These are phyloP conservation scores for Backusella liffmaniae DNA, from an alignment of 192 early-diverging fungal species.

Conservation along the genomic window DNA sequence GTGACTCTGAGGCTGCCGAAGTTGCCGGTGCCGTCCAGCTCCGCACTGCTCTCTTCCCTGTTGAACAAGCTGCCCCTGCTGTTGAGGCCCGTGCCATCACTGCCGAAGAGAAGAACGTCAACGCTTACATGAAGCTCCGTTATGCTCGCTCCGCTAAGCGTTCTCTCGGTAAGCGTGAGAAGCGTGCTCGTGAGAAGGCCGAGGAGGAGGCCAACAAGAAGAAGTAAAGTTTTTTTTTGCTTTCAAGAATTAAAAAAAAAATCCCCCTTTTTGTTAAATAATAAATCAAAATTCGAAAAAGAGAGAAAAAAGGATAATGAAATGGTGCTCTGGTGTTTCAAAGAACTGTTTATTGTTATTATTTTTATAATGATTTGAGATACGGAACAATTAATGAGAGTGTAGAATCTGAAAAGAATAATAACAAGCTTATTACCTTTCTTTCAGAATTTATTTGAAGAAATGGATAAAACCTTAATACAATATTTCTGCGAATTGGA, in stretches of 20 bases:
- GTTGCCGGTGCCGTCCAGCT: too few species aligned
- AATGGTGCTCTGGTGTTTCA: neutral
- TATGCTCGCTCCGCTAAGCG: slow-evolving; percentile 74
- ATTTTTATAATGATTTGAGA: too few species aligned
- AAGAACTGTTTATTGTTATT: neutral
- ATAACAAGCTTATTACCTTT: too few species aligned
- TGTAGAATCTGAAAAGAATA: too few species aligned
- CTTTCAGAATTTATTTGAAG: too few species aligned
- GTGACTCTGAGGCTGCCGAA: too few species aligned
- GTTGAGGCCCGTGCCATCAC: too few species aligned
- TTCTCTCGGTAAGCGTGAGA: slow-evolving; percentile 75
- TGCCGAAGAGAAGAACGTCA: slow-evolving; percentile 51
- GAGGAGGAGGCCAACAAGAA: slow-evolving; percentile 79
- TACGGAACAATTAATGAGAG: too few species aligned
- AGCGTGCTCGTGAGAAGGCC: slow-evolving; percentile 74
- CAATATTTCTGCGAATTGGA: too few species aligned
- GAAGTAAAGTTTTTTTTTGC: slow-evolving; percentile 9
- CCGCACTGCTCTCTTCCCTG: too few species aligned
- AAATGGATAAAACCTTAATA: too few species aligned
- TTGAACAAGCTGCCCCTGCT: too few species aligned
- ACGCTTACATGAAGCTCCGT: slow-evolving; percentile 75
- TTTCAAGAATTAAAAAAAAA: neutral
- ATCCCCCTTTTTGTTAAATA: slow-evolving; percentile 8
- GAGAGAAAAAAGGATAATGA: neutral
- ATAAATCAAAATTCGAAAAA: neutral